These are phyloP conservation scores for Xeromyces bisporus DNA, from an alignment of 495 filamentous ascomycete species.

Conservation along the genomic window DNA sequence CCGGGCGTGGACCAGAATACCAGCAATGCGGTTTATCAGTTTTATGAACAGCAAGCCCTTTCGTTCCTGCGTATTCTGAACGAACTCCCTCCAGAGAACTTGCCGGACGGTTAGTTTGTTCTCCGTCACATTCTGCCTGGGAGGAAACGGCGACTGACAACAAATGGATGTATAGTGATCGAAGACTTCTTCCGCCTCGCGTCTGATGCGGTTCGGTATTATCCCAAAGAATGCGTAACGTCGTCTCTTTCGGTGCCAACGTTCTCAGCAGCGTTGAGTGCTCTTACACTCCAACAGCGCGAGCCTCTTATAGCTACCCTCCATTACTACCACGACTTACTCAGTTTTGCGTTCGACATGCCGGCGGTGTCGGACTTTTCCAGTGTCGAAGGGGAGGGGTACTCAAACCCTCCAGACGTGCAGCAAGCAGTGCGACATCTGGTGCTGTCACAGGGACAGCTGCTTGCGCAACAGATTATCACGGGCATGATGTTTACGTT, in stretches of 20 bases:
- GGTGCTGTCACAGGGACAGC: constrained; percentile 52
- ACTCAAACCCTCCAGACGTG: constrained; percentile 43
- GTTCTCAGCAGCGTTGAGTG: constrained; percentile 70
- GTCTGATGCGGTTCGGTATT: constrained; percentile 80
- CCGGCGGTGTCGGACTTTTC: constrained; percentile 56
- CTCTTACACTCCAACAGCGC: constrained; percentile 72
- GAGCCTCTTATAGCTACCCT: constrained; percentile 81
- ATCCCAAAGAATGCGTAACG: constrained; percentile 62
- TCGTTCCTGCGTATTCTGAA: constrained; percentile 80
- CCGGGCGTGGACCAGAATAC: constrained; percentile 69
- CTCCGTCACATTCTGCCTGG: too few relatives aligned
- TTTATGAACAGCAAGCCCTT: constrained; percentile 82
- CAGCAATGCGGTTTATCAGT: constrained; percentile 77
- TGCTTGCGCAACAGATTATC: constrained; percentile 66
- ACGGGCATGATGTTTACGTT: constrained; percentile 99
- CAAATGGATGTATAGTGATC: constrained; percentile 72
- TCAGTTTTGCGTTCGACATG: constrained; percentile 69
- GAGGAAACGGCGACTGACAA: too few relatives aligned
- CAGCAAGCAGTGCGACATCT: constrained; percentile 55
- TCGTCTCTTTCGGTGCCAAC: constrained; percentile 65
- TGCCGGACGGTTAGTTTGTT: constrained; percentile 57
- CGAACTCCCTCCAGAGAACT: constrained; percentile 65
- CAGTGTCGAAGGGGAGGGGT: constrained; percentile 21
- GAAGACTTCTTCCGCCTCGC: constrained; percentile 96
- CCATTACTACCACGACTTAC: constrained; percentile 84